Conservation (phyloP, 345 rosid genomes). For the Populus ilicifolia region DNA sequence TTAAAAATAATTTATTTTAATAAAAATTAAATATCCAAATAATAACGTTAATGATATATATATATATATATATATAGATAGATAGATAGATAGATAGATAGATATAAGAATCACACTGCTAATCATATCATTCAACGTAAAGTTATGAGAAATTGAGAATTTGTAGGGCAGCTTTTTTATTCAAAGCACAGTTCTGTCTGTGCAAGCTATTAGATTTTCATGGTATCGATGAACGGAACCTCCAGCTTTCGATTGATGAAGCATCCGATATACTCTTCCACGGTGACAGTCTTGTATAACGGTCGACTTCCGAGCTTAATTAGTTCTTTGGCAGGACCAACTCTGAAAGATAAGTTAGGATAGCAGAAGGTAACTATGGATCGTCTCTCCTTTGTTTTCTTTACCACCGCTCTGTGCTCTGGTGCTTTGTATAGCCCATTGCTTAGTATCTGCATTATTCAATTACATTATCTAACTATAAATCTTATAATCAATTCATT, state of each 20-base stretch:
- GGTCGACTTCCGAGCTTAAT: slow-evolving; percentile 15
- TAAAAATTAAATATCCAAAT: no score
- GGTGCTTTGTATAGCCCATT: slow-evolving; percentile 26
- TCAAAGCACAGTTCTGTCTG: neutral
- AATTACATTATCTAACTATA: no score
- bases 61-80: no score
- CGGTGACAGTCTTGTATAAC: slow-evolving; percentile 26
- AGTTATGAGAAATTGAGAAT: no score
- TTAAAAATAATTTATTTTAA: no score
- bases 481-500: no score
- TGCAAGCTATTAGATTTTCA: neutral
- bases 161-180: no score
- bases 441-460: slow-evolving; percentile 16
- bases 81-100: no score
- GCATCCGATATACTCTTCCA: slow-evolving; percentile 12
- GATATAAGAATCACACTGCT: no score
- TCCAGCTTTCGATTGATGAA: slow-evolving; percentile 22
- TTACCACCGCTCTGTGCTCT: slow-evolving; percentile 22
- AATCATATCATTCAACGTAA: no score
- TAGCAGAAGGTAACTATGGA: slow-evolving; percentile 36
- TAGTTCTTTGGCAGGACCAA: slow-evolving; percentile 35
- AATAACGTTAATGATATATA: no score
- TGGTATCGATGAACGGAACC: slow-evolving; percentile 12
- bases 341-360: slow-evolving; percentile 23
- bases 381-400: slow-evolving; percentile 19